Conservation (phyloP, 345 rosid genomes). For the Lepidium africanum region DNA sequence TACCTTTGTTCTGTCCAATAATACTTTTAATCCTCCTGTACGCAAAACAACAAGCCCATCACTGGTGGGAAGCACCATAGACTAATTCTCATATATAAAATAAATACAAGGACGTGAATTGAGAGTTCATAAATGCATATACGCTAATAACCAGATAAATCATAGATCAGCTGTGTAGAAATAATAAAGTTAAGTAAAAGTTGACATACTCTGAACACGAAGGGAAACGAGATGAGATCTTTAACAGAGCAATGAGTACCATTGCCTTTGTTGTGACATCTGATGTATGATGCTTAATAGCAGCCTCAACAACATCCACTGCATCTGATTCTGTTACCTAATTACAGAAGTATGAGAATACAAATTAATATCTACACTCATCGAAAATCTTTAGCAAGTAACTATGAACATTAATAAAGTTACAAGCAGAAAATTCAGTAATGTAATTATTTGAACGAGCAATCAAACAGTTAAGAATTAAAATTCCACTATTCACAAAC, state of each 20-base stretch:
- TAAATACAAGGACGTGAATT: background rate
- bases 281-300: slow-evolving; percentile 53
- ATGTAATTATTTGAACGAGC: background rate
- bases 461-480: background rate
- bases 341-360: slow-evolving; percentile 23
- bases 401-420: background rate
- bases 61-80: background rate
- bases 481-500: background rate
- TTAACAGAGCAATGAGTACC: slow-evolving; percentile 79
- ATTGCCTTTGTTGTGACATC: slow-evolving; percentile 87
- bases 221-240: slow-evolving; percentile 95
- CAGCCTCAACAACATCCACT: slow-evolving; percentile 68
- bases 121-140: background rate
- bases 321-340: slow-evolving; percentile 95
- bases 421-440: background rate
- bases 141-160: background rate
- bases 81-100: background rate
- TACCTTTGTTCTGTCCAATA: slow-evolving; percentile 60
- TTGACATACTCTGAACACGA: slow-evolving; percentile 78
- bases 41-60: slow-evolving; percentile 11
- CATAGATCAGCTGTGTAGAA: background rate
- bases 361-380: slow-evolving; percentile 14
- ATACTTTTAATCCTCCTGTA: slow-evolving; percentile 74
- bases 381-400: background rate
- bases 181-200: slow-evolving; percentile 13